Conservation (phyloP, 495 filamentous ascomycete genomes). For the Rostrohypoxylon terebratum region DNA sequence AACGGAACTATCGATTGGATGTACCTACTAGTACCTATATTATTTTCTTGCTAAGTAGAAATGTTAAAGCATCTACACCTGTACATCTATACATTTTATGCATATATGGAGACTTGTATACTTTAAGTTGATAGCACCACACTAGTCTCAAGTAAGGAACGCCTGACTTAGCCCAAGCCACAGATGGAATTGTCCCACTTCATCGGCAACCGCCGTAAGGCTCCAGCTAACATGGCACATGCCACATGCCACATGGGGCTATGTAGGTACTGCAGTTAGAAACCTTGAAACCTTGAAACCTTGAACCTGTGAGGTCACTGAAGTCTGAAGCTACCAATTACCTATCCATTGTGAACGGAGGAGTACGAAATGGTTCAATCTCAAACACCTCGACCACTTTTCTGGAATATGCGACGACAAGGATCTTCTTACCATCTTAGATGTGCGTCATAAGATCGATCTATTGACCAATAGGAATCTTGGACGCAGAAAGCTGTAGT, state of each 20-base stretch:
- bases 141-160: neutral
- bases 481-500: neutral
- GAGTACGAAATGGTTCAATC: constrained; percentile 20
- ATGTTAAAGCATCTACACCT: neutral
- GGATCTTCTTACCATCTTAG: constrained; percentile 2
- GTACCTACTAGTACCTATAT: too few relatives aligned
- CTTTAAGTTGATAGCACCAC: neutral
- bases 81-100: neutral
- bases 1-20: neutral
- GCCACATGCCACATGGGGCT: too few relatives aligned
- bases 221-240: neutral
- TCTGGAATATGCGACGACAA: constrained; percentile 12
- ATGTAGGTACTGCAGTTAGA: neutral
- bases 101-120: constrained; percentile 1
- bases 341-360: constrained; percentile 1
- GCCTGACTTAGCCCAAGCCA: constrained; percentile 2
- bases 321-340: constrained; percentile 20
- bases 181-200: constrained; percentile 8
- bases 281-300: neutral
- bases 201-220: constrained; percentile 8
- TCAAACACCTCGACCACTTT: neutral
- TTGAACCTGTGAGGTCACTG: constrained; percentile 40
- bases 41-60: neutral
- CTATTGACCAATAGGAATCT: constrained; percentile 1
- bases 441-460: neutral